These are phyloP conservation scores for Saccharomyces kudriavzevii DNA, from an alignment of 805 yeast species.

Conservation along the genomic window DNA sequence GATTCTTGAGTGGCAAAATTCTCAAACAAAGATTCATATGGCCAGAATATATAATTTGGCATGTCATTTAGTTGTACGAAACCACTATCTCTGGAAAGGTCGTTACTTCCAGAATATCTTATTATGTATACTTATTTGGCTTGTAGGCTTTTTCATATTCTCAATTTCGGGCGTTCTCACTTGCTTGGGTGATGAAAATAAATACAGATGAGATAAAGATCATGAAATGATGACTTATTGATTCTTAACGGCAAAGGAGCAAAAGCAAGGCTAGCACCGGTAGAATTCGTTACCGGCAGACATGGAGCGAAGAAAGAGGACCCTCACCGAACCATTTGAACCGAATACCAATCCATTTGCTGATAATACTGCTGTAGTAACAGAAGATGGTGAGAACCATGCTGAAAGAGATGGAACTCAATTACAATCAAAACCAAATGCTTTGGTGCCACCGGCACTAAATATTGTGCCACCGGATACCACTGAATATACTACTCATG, in stretches of 20 bases:
- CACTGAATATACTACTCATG: slow-evolving; percentile 1
- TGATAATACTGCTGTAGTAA: neutral
- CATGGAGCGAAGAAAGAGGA: slow-evolving; percentile 15
- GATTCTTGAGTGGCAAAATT: slow-evolving; percentile 4
- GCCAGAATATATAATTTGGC: slow-evolving; percentile 22
- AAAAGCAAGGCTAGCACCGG: neutral
- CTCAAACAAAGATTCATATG: slow-evolving; percentile 2
- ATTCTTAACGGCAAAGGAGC: neutral
- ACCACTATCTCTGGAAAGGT: neutral
- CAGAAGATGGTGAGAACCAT: neutral
- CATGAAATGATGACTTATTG: neutral
- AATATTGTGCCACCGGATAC: slow-evolving; percentile 15
- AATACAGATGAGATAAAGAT: neutral
- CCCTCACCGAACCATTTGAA: slow-evolving; percentile 17
- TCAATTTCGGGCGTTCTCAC: neutral
- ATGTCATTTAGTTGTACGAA: slow-evolving; percentile 7
- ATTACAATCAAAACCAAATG: slow-evolving; percentile 1
- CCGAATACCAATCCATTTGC: slow-evolving; percentile 2
- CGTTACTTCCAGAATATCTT: neutral
- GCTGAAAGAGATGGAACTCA: slow-evolving; percentile 1
- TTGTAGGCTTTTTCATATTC: neutral
- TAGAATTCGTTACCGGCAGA: no score
- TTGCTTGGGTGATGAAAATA: neutral
- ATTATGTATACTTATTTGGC: neutral
- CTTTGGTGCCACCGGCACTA: slow-evolving; percentile 13